Base-by-base conservation (phyloP, 352 stramenopile species). In the Globisporangium splendens region DNA sequence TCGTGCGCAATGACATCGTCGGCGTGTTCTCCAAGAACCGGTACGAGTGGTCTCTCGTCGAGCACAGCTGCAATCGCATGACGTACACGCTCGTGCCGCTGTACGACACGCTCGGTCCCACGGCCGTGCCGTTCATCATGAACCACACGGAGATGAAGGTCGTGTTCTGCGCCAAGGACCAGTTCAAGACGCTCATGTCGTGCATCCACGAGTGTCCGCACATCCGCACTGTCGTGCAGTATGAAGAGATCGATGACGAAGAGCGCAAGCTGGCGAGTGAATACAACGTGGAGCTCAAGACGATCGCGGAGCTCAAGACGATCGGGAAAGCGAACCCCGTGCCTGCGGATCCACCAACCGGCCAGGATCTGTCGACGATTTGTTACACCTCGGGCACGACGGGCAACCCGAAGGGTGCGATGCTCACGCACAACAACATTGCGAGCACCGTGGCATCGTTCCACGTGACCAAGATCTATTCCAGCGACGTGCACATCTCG, bases 341-440 rank as follows among this genome's bases (percentile, higher is more conserved):
- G 42, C 48, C 67, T 0, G 73, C 73, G 2, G 77, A 88, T 42
- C 81, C 77, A 0, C 78, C 81, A 73, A 2, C 69, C 63, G 0
- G 95, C 98, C 70, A 65, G 98, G 18, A 84, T 84, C 17, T 31
- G 24, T 31, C 24, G 24, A 98, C 96, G n/a, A 91, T 98, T 56
- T 97, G 85, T 72, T 92, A 91, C 67, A 92, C 80, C 21, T 88
- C 76, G 0, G 80, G 83, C 21, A 92, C 83, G 21, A 92, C 83
- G 24, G 83, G 83, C 43, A 65, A 84, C 65, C 80, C 83, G 17
- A 92, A 92, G 59, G 83, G 77, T 11, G 80, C 71, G 1, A 75
- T 91, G 73, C 64, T 91, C 38, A 78, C 70, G 43, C 83, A 93
- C 58, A 31, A 31, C 24, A 31, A 31, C 24, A 31, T 31, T 31